Conservation (phyloP, 345 rosid genomes). For the Brassica juncea region DNA sequence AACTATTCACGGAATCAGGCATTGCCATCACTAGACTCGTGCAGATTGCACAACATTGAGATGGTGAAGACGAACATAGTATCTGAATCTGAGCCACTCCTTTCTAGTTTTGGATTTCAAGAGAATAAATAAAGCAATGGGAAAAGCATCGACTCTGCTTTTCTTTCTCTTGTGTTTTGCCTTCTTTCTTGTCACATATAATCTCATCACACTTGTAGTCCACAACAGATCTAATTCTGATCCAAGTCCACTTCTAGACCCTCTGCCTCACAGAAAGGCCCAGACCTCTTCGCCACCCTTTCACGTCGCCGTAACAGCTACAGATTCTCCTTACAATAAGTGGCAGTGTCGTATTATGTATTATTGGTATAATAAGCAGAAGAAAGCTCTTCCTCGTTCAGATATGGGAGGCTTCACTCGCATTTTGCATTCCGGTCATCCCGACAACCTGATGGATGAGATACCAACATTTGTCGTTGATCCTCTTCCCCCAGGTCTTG, state of each 20-base stretch:
- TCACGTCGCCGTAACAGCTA: constrained; percentile 91
- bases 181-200: constrained; percentile 73
- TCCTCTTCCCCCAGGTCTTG: constrained; percentile 92
- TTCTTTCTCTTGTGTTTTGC: constrained; percentile 63
- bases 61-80: too few species aligned
- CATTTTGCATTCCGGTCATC: constrained; percentile 80
- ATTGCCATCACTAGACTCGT: not conserved
- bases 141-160: constrained; percentile 56
- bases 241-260: constrained; percentile 53
- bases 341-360: constrained; percentile 99
- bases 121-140: not conserved
- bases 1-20: not conserved
- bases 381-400: constrained; percentile 74
- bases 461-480: constrained; percentile 86
- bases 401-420: constrained; percentile 97
- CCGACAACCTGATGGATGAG: constrained; percentile 90
- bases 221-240: constrained; percentile 48
- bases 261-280: constrained; percentile 60
- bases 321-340: constrained; percentile 80
- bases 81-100: too few species aligned
- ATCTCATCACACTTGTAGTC: constrained; percentile 55
- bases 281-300: constrained; percentile 52
- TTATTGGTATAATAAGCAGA: constrained; percentile 88
- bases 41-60: too few species aligned
- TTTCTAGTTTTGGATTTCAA: not conserved